These are phyloP conservation scores for Pyricularia pennisetigena DNA, from an alignment of 2,329 filamentous ascomycete genomes.

Conservation along the genomic window DNA sequence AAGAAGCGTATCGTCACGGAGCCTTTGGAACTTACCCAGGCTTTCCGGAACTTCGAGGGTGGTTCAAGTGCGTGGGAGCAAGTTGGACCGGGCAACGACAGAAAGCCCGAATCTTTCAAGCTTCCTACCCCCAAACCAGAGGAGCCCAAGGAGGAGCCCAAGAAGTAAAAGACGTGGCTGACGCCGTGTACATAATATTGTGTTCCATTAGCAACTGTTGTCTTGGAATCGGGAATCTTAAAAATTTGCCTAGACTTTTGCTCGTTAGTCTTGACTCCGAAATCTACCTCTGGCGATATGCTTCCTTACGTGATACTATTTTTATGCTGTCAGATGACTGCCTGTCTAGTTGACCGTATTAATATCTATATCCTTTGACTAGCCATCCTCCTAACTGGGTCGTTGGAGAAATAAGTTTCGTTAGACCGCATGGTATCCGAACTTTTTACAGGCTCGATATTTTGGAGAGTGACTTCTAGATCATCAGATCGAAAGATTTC, in stretches of 20 bases:
- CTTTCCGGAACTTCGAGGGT: constrained; percentile 96
- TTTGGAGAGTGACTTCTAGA: neutral
- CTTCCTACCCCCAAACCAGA: constrained; percentile 93
- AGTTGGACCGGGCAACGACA: constrained; percentile 59
- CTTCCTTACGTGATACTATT: neutral
- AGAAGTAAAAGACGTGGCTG: constrained; percentile 57
- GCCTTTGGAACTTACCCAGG: constrained; percentile 93
- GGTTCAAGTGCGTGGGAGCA: constrained; percentile 64
- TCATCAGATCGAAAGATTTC: neutral
- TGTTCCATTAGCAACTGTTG: constrained; percentile 4
- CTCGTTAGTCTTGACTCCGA: neutral
- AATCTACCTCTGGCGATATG: neutral
- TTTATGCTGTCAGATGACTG: constrained; percentile 11
- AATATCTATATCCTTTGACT: neutral
- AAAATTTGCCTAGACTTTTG: neutral
- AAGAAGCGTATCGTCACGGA: constrained; percentile 98
- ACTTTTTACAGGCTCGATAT: neutral
- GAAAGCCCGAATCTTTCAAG: constrained; percentile 82
- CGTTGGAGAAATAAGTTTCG: neutral
- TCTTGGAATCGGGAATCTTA: neutral
- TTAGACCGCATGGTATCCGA: neutral
- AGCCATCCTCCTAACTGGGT: neutral
- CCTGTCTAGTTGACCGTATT: neutral
- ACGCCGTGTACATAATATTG: constrained; percentile 19
- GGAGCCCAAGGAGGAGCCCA: constrained; percentile 78